A percentile compares a stretch with the other conserved stretches of the same genome.
Evolutionary conservation across 1,139 yeast species (phyloP).

Genomic region (Debaryomyces fabryi): DNA sequence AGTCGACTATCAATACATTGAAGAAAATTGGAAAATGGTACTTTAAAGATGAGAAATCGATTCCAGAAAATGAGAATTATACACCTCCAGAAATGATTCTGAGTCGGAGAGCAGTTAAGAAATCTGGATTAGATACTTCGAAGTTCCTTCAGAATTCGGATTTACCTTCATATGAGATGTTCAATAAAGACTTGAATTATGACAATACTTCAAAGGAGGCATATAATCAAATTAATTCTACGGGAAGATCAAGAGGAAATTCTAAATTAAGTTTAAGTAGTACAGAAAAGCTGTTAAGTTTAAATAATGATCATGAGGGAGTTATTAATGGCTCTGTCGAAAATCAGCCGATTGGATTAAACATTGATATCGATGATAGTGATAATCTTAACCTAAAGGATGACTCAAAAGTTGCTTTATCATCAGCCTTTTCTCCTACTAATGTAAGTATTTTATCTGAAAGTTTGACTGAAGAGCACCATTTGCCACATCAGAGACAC

Average conservation of each 20-base stretch:
- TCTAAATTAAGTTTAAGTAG: conserved; percentile 8
- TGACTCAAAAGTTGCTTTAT: neutral
- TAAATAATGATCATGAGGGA: conserved; percentile 3
- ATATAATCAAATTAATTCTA: neutral
- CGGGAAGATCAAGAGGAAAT: neutral
- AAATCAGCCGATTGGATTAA: neutral
- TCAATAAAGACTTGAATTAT: conserved; percentile 6
- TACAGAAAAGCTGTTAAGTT: neutral
- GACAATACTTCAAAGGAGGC: neutral
- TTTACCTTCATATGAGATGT: conserved; percentile 19
- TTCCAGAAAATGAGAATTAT: conserved; percentile 28
- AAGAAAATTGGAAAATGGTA: conserved; percentile 75
- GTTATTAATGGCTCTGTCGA: neutral
- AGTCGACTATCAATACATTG: conserved; percentile 38
- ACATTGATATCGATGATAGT: neutral
- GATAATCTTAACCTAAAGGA: neutral
- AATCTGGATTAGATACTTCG: conserved; percentile 19
- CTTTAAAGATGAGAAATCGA: conserved; percentile 46
- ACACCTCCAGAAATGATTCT: conserved; percentile 69
- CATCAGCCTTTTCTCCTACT: neutral
- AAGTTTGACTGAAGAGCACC: neutral
- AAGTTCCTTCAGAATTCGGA: conserved; percentile 5
- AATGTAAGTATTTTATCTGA: conserved; percentile 1
- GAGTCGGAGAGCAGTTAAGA: conserved; percentile 48
- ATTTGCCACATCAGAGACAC: conserved; percentile 1